Evolutionary conservation across 1,284 basidiomycete genomes (phyloP), one percentile per base, ranked within the genome.

Genomic region (Cutaneotrichosporon dermatis): DNA sequence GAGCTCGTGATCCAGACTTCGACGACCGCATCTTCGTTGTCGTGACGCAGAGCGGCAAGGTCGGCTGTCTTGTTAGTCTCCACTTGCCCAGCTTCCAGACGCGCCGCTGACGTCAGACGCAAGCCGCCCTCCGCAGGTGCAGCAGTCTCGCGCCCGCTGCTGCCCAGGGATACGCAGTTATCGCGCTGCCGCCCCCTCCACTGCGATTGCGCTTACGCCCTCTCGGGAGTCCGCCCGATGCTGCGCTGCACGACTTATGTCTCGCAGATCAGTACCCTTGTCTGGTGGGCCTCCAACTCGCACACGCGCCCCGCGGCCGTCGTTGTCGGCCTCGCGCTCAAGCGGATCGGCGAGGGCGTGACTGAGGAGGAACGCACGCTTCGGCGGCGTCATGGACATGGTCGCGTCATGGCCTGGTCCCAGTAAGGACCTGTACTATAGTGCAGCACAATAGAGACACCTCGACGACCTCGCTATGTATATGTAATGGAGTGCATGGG

Each of bases 231-330:
- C 76, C 82, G 3, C 78, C 77, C 1, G 83, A 85, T 2, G 80
- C 86, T 45, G 85, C 86, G 0, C 77, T 95, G 25, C 85, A 94
- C 72, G 86, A 87, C 81, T 95, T 96, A 94, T 74, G 86, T 86
- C 0, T 81, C 86, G 4, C 93, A 97, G 68, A 86, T 92, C 49
- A 89, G 92, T 0, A 90, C 90, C 0, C 82, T 94, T 7, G 76
- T 93, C 1, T 95, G 90, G 89, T 80, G 82, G 40, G 72, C 67
- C 80, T 60, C 78, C 84, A 70, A 76, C 80, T 52, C 69, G 80
- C 57, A 72, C 72, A 55, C 0, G 51, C 57, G 34, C 40, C 56
- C 6, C 61, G 25, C 61, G 72, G 45, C 63, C 5, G 73, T 77
- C n/a, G 72, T 78, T 1, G 71, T 77, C 2, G 75, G 74, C 0